Conservation (phyloP, 306 rosid genomes). For the Spatholobus suberectus region DNA sequence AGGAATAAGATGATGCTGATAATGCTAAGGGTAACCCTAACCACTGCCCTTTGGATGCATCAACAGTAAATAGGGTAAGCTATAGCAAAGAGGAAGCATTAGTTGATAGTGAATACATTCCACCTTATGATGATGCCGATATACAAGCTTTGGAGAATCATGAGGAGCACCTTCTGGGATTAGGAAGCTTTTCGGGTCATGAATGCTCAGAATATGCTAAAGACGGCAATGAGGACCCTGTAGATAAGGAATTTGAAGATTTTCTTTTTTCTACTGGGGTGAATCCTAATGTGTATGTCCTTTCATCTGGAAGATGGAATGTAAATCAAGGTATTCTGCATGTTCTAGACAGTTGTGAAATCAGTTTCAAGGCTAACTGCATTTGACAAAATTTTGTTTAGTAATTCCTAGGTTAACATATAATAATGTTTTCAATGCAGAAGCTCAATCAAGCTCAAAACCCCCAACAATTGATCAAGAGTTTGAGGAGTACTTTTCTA, state of each 20-base stretch:
- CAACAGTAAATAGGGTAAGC: constrained; percentile 38
- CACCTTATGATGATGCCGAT: constrained; percentile 29
- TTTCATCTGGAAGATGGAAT: constrained; percentile 75
- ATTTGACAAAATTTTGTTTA: constrained; percentile 1
- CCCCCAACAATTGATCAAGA: constrained; percentile 93
- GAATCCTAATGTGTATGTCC: constrained; percentile 55
- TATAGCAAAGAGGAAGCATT: constrained; percentile 38
- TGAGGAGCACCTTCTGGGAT: constrained; percentile 57
- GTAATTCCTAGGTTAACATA: background rate
- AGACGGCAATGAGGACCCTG: constrained; percentile 43
- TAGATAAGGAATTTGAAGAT: constrained; percentile 66
- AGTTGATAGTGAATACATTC: constrained; percentile 8
- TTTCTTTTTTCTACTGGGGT: constrained; percentile 49
- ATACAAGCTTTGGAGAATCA: constrained; percentile 41
- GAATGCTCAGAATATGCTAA: constrained; percentile 47
- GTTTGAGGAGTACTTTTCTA: constrained; percentile 89
- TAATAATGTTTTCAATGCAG: constrained; percentile 56
- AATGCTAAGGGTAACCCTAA: constrained; percentile 31
- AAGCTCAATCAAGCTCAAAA: constrained; percentile 63
- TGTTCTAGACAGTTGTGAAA: background rate
- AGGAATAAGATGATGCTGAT: constrained; percentile 1
- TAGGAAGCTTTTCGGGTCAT: constrained; percentile 44
- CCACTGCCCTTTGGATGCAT: constrained; percentile 30
- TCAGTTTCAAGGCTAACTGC: background rate
- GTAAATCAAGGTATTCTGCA: constrained; percentile 63